Percentiles rank a stretch among this genome's conserved stretches.
These are phyloP conservation scores for Candida glucosophila DNA, from an alignment of 1,139 yeast genomes.

Conservation along the genomic window DNA sequence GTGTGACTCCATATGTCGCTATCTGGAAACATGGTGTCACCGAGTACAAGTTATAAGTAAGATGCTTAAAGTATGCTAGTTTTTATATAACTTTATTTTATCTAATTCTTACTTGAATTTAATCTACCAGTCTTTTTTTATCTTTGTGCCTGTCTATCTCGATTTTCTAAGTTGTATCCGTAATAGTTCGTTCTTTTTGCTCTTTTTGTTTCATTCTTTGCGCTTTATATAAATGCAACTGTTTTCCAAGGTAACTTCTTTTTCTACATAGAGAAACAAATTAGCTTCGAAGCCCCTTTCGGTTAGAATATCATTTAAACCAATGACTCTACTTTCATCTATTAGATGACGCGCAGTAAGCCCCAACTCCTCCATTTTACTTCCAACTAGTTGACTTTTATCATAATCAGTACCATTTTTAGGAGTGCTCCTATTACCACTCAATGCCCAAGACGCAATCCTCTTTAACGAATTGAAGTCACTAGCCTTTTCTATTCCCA, in stretches of 20 bases:
- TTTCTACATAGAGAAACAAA: conserved; percentile 53
- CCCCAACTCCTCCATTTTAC: conserved; percentile 56
- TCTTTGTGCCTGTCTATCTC: too few relatives aligned
- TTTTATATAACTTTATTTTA: not conserved
- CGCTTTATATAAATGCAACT: conserved; percentile 37
- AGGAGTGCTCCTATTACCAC: conserved; percentile 43
- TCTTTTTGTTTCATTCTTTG: not conserved
- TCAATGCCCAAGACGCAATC: conserved; percentile 83
- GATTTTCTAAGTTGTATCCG: too few relatives aligned
- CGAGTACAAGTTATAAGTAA: conserved; percentile 80
- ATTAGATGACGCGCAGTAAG: conserved; percentile 58
- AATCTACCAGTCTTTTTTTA: not conserved
- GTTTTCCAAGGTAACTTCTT: conserved; percentile 61
- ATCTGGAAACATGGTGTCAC: conserved; percentile 98
- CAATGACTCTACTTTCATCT: conserved; percentile 45
- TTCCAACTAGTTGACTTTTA: too few relatives aligned
- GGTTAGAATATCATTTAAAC: conserved; percentile 27
- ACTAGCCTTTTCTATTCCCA: conserved; percentile 20
- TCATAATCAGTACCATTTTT: conserved; percentile 15
- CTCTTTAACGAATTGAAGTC: conserved; percentile 52
- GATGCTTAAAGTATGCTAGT: not conserved
- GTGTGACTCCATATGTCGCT: conserved; percentile 93
- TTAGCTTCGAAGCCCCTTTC: conserved; percentile 20
- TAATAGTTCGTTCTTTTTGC: too few relatives aligned
- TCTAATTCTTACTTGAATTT: not conserved